Evolutionary conservation across 116 monocot genomes (phyloP).

Genomic region (Dioscorea cayenensis): DNA sequence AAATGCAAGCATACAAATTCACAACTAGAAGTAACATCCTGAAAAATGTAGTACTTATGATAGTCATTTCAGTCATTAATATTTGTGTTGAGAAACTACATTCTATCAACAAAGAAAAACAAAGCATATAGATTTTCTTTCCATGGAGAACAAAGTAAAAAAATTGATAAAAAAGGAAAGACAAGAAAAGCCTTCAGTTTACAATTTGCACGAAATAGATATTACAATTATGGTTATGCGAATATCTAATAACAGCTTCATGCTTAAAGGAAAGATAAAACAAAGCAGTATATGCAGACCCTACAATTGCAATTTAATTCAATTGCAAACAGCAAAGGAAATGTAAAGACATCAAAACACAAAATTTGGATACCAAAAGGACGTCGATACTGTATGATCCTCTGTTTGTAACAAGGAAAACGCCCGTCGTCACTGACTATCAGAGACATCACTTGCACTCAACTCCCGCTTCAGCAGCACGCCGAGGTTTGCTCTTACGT

Average conservation of each 20-base stretch:
- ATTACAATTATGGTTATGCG: background rate
- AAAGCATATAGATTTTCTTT: too few relatives aligned
- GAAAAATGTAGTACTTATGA: too few relatives aligned
- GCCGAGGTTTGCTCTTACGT: conserved; percentile 72
- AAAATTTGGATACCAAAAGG: background rate
- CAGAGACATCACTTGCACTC: conserved; percentile 28
- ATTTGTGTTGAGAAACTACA: too few relatives aligned
- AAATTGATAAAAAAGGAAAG: too few relatives aligned
- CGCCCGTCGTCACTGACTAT: too few relatives aligned
- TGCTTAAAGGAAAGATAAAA: background rate
- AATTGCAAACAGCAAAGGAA: background rate
- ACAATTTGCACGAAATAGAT: background rate
- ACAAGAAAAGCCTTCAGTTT: background rate
- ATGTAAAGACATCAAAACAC: background rate
- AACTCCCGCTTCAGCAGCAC: conserved; percentile 75
- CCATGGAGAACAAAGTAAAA: too few relatives aligned
- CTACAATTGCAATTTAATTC: background rate
- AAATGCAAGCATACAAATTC: too few relatives aligned
- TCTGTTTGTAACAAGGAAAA: background rate
- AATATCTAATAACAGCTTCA: background rate
- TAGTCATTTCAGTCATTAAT: too few relatives aligned
- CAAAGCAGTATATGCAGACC: background rate
- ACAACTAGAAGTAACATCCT: too few relatives aligned
- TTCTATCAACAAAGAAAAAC: too few relatives aligned
- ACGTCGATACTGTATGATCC: background rate